phyloP scores from a whole-genome alignment of 306 rosid genomes.

The Cicer chorassanicum region DNA sequence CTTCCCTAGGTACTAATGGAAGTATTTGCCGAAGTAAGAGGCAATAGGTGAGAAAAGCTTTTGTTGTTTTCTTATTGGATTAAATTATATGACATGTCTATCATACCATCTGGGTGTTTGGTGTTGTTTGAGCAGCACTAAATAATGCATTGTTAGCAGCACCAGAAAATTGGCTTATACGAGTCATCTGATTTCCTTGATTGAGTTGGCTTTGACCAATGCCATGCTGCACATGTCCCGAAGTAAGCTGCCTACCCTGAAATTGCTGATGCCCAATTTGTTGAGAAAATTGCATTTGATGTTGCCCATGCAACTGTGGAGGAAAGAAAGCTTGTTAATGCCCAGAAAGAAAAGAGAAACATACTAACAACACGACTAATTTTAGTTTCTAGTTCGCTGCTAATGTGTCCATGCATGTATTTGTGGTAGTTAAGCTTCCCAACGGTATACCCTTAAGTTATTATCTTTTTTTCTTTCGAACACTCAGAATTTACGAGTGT shows the following conservation, averaged over 20 bases:
- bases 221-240: conserved; percentile 87
- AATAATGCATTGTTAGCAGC: conserved; percentile 82
- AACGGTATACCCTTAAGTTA: not conserved
- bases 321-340: conserved; percentile 43
- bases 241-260: conserved; percentile 87
- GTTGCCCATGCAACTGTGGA: conserved; percentile 82
- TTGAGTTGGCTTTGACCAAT: conserved; percentile 88
- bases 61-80: not conserved
- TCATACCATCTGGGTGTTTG: conserved; percentile 86
- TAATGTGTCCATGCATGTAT: conserved; percentile 19
- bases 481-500: conserved; percentile 14
- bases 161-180: conserved; percentile 78
- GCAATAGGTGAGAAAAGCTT: not conserved
- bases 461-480: not conserved
- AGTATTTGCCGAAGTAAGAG: not conserved
- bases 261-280: conserved; percentile 84
- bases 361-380: conserved; percentile 35
- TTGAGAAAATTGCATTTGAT: conserved; percentile 91
- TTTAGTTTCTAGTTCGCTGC: conserved; percentile 17
- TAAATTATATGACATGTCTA: conserved; percentile 32
- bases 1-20: not conserved
- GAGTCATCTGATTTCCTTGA: conserved; percentile 92
- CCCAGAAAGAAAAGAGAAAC: conserved; percentile 26
- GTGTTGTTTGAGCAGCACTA: conserved; percentile 87
- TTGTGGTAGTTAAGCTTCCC: conserved; percentile 31